These are phyloP conservation scores for Alternaria arborescens DNA, from an alignment of 2,329 filamentous ascomycete genomes.

Conservation along the genomic window DNA sequence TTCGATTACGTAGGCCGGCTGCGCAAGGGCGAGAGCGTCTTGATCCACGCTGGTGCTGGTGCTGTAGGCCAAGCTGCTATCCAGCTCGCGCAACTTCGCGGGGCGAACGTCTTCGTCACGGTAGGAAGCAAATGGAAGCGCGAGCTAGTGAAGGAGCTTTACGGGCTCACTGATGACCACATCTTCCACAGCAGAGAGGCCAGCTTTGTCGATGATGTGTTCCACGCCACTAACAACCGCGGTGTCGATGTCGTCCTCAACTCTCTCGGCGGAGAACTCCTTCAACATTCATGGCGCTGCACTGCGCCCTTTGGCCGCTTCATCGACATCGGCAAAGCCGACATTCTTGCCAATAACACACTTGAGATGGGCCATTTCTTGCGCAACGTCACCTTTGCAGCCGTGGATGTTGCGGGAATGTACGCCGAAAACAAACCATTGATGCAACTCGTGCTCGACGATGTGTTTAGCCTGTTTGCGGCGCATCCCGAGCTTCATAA, in stretches of 20 bases:
- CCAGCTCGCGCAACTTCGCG: constrained; percentile 24
- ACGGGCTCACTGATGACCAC: constrained; percentile 38
- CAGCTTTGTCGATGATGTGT: constrained; percentile 37
- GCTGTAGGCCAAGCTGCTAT: constrained; percentile 37
- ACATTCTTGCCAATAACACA: constrained; percentile 21
- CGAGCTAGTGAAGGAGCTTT: constrained; percentile 17
- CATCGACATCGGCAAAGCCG: constrained; percentile 33
- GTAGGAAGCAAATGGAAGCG: constrained; percentile 23
- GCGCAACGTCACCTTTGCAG: constrained; percentile 17
- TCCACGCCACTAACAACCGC: constrained; percentile 28
- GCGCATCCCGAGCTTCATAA: background rate
- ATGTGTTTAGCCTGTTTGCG: constrained; percentile 13
- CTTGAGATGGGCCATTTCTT: constrained; percentile 25
- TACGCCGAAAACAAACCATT: constrained; percentile 9
- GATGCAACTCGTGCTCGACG: constrained; percentile 14
- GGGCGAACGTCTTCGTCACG: constrained; percentile 30
- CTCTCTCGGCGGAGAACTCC: constrained; percentile 34
- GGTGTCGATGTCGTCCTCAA: constrained; percentile 52
- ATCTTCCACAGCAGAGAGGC: constrained; percentile 45
- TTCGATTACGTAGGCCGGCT: constrained; percentile 36
- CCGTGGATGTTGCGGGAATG: constrained; percentile 12
- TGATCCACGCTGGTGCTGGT: constrained; percentile 38
- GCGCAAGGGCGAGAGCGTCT: constrained; percentile 36
- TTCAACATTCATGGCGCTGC: constrained; percentile 35
- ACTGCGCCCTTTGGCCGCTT: constrained; percentile 46